phyloP scores from a whole-genome alignment of 1,284 basidiomycete species.

The Pyrrhoderma lamaoense region DNA sequence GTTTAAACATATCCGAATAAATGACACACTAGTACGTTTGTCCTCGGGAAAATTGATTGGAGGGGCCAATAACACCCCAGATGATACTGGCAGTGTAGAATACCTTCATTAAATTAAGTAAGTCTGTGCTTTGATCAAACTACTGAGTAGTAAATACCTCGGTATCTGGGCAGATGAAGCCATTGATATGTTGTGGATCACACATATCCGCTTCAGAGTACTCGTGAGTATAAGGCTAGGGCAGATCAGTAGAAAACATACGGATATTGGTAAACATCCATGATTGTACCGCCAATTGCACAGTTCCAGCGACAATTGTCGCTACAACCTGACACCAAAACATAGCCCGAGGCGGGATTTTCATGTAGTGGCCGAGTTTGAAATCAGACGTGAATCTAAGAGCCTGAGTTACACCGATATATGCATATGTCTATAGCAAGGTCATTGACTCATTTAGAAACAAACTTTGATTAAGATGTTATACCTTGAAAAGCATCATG shows the following conservation, averaged over 20 bases:
- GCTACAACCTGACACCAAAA: slow-evolving; percentile 57
- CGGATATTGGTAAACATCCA: slow-evolving; percentile 59
- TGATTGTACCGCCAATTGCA: slow-evolving; percentile 56
- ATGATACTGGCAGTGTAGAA: slow-evolving; percentile 17
- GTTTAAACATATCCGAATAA: not conserved
- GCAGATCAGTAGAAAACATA: not conserved
- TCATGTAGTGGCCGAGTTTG: slow-evolving; percentile 71
- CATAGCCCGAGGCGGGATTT: slow-evolving; percentile 50
- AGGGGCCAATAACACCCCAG: slow-evolving; percentile 18
- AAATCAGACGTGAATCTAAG: slow-evolving; percentile 55
- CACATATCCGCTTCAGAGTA: slow-evolving; percentile 24
- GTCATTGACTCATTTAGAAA: too few species aligned
- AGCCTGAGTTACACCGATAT: slow-evolving; percentile 38
- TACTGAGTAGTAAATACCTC: slow-evolving; percentile 4
- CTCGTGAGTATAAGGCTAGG: not conserved
- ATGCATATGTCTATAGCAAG: slow-evolving; percentile 37
- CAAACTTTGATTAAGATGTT: not conserved
- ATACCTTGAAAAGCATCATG: slow-evolving; percentile 38
- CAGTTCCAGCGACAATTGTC: slow-evolving; percentile 54
- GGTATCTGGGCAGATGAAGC: slow-evolving; percentile 21
- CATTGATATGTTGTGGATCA: slow-evolving; percentile 7
- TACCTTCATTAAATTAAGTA: slow-evolving; percentile 3
- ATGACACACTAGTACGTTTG: slow-evolving; percentile 19
- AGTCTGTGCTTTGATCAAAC: not conserved
- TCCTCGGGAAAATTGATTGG: slow-evolving; percentile 16